Evolutionary conservation across 1,284 basidiomycete genomes (phyloP), one percentile per base, ranked within the genome.

Genomic region (Austroboletus novae-zelandiae): DNA sequence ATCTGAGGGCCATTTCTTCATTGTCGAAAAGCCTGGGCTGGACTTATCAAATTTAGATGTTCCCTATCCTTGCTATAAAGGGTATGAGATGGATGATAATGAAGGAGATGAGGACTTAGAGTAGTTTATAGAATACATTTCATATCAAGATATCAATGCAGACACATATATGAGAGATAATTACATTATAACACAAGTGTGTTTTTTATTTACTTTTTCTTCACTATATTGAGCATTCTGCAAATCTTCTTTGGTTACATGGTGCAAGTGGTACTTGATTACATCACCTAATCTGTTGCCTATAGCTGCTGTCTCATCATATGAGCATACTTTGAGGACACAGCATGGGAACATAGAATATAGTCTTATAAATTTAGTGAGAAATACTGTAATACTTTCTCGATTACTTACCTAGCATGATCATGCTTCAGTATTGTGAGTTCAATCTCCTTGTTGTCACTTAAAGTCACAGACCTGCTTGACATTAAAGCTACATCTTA

Each of bases 1-100:
- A 14, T 31, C 18, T 4, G 35, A 51, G 20, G 34, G 15, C 9
- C 23, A 32, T 1, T 53, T 50, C 40, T 44, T 50, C n/a, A 9
- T 51, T 13, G 15, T 51, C 2, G 40, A 54, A 17, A 54, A 47
- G 23, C 52, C 48, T 6, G 39, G 52, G 18, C 42, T 54, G 15
- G 52, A 54, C 14, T 31, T 54, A 5, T 44, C 45, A 3, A 20
- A 46, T 3, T 27, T 50, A 14, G 34, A 15, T 9, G 41, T 44
- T 10, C 36, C 30, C 30, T 32, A 25, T 9, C 13, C 31, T 49
- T 27, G 11, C 18, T 43, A 43, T 31, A n/a, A 43, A 35, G 27
- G 37, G 27, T 47, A 51, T 23, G 40, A 41, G n/a, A 35, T 36
- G 10, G 50, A 51, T 23, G 39, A 45, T 17, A 35, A 35, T 25